phyloP scores from a whole-genome alignment of 2,329 filamentous ascomycete species.

The Decorospora gaudefroyi region DNA sequence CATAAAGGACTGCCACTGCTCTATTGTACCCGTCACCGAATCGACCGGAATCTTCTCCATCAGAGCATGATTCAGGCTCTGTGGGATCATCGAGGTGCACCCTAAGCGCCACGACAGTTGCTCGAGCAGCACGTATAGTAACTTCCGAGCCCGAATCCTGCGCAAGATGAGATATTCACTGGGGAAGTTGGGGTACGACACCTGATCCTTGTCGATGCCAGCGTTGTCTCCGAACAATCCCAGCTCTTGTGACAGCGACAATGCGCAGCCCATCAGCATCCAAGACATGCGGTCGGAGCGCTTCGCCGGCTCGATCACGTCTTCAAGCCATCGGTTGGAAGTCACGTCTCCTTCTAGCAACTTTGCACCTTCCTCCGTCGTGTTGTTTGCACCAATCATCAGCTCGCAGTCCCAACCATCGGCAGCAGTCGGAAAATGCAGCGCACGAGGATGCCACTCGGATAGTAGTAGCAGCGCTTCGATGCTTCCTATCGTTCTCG shows the following conservation, averaged over 20 bases:
- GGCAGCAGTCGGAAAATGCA: slow-evolving; percentile 59
- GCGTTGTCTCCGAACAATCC: slow-evolving; percentile 55
- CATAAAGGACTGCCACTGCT: slow-evolving; percentile 59
- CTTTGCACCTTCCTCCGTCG: slow-evolving; percentile 43
- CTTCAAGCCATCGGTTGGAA: slow-evolving; percentile 56
- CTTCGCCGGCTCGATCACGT: slow-evolving; percentile 60
- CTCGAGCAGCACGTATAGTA: slow-evolving; percentile 55
- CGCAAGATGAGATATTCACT: slow-evolving; percentile 39
- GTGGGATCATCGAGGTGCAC: slow-evolving; percentile 58
- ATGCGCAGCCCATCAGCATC: slow-evolving; percentile 61
- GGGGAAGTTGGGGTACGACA: slow-evolving; percentile 41
- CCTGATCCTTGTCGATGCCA: slow-evolving; percentile 44
- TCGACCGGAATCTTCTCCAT: slow-evolving; percentile 50
- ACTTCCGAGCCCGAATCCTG: slow-evolving; percentile 42
- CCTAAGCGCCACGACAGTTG: slow-evolving; percentile 58
- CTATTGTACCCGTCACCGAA: slow-evolving; percentile 43
- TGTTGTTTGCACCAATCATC: slow-evolving; percentile 51
- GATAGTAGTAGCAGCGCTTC: slow-evolving; percentile 60
- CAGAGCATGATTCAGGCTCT: slow-evolving; percentile 48
- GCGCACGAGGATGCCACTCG: slow-evolving; percentile 61
- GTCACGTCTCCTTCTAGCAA: slow-evolving; percentile 44
- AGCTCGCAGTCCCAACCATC: slow-evolving; percentile 62
- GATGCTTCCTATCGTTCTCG: slow-evolving; percentile 58
- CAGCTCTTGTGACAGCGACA: slow-evolving; percentile 59
- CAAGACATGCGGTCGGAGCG: slow-evolving; percentile 64